Percentiles rank a stretch among this genome's conserved stretches.
These are phyloP conservation scores for Kodamaea sagamina DNA, from an alignment of 805 yeast species.

Conservation along the genomic window DNA sequence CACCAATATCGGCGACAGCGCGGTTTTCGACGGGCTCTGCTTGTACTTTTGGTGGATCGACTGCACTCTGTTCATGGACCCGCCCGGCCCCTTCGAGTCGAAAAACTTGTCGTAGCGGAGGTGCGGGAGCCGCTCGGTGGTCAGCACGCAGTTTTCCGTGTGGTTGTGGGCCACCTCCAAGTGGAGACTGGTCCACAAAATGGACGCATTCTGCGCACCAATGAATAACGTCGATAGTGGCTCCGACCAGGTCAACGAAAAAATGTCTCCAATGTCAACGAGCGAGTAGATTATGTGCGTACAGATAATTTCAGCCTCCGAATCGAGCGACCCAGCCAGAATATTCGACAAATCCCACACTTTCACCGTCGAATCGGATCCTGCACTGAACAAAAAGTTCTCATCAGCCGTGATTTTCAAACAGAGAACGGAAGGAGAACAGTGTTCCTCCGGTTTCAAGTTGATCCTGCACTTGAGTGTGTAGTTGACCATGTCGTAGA, in stretches of 20 bases:
- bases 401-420: constrained; percentile 57
- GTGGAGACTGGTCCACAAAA: constrained; percentile 62
- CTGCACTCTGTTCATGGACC: constrained; percentile 40
- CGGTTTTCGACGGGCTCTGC: constrained; percentile 15
- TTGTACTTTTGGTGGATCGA: constrained; percentile 26
- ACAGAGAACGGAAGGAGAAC: constrained; percentile 69
- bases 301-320: constrained; percentile 22
- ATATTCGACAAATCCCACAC: constrained; percentile 67
- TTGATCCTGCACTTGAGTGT: constrained; percentile 50
- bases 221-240: constrained; percentile 62
- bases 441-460: constrained; percentile 52
- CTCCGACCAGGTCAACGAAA: constrained; percentile 74
- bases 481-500: constrained; percentile 67
- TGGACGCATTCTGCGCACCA: constrained; percentile 92
- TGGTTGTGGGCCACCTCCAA: constrained; percentile 6
- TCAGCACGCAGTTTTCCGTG: background rate
- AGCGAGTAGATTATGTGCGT: constrained; percentile 78
- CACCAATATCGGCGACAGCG: constrained; percentile 38
- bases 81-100: constrained; percentile 88
- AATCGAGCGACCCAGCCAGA: background rate
- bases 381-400: constrained; percentile 73
- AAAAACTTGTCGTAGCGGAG: constrained; percentile 80
- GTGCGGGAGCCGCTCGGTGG: constrained; percentile 44
- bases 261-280: constrained; percentile 91
- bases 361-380: constrained; percentile 86